A percentile compares a stretch with the other conserved stretches of the same genome.
phyloP scores from a whole-genome alignment of 1,139 yeast genomes.

The Saccharomyces pastorianus region DNA sequence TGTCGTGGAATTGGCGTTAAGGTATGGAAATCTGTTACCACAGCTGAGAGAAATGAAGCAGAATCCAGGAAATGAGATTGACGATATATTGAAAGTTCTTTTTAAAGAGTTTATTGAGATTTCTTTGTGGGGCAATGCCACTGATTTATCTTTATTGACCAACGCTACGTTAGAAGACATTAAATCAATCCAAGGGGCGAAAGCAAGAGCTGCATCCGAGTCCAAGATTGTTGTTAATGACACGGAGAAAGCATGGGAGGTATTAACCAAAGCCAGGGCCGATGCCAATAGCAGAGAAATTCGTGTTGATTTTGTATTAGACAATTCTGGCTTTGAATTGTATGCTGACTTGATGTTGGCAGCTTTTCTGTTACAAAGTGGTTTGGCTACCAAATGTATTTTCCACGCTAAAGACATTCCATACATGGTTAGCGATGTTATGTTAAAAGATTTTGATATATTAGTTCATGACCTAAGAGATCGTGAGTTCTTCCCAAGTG shows the following conservation, averaged over 20 bases:
- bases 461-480: constrained; percentile 54
- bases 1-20: constrained; percentile 70
- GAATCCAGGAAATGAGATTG: constrained; percentile 28
- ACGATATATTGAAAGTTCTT: constrained; percentile 44
- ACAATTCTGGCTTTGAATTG: constrained; percentile 91
- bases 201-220: constrained; percentile 74
- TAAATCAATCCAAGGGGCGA: constrained; percentile 83
- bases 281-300: constrained; percentile 27
- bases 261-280: constrained; percentile 30
- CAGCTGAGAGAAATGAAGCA: constrained; percentile 12
- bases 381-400: constrained; percentile 52
- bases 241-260: constrained; percentile 57
- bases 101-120: constrained; percentile 78
- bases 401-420: constrained; percentile 88
- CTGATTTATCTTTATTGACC: constrained; percentile 82
- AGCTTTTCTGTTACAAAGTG: constrained; percentile 66
- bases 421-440: constrained; percentile 96
- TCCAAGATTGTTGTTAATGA: constrained; percentile 78
- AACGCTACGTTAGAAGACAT: constrained; percentile 82
- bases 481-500: constrained; percentile 41
- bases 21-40: constrained; percentile 47
- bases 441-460: constrained; percentile 66
- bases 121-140: constrained; percentile 96
- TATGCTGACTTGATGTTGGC: constrained; percentile 78
- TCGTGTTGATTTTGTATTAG: constrained; percentile 79